Conservation (phyloP, 2,329 filamentous ascomycete genomes). For the Hypomyces perniciosus region DNA sequence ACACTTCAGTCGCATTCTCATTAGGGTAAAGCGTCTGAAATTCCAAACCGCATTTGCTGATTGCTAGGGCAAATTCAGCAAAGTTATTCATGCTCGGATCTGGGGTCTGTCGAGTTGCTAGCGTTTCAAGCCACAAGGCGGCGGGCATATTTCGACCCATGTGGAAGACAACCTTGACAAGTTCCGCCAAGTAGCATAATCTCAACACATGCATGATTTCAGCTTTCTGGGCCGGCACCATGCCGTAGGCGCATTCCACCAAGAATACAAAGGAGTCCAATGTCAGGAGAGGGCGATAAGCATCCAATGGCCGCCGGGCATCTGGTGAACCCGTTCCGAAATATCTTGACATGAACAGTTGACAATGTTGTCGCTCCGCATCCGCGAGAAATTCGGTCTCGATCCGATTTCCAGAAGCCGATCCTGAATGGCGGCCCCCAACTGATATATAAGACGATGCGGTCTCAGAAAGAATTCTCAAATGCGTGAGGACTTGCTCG, state of each 20-base stretch:
- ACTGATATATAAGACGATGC: slow-evolving; percentile 77
- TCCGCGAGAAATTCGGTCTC: slow-evolving; percentile 61
- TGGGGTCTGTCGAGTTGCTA: slow-evolving; percentile 37
- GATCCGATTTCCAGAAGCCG: slow-evolving; percentile 52
- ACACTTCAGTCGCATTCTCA: slow-evolving; percentile 20
- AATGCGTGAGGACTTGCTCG: slow-evolving; percentile 75
- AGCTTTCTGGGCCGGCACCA: slow-evolving; percentile 60
- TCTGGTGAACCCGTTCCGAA: slow-evolving; percentile 37
- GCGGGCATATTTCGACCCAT: slow-evolving; percentile 50
- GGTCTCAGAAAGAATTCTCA: slow-evolving; percentile 84
- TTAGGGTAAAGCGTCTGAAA: slow-evolving; percentile 29
- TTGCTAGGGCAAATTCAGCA: slow-evolving; percentile 46
- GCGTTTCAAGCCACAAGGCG: slow-evolving; percentile 41
- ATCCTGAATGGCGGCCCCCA: slow-evolving; percentile 54
- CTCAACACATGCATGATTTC: slow-evolving; percentile 76
- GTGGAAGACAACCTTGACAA: slow-evolving; percentile 70
- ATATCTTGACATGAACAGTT: slow-evolving; percentile 64
- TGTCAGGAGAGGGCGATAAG: slow-evolving; percentile 54
- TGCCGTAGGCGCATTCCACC: slow-evolving; percentile 67
- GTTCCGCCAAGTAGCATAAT: slow-evolving; percentile 84
- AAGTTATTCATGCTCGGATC: slow-evolving; percentile 48
- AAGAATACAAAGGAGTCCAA: slow-evolving; percentile 76
- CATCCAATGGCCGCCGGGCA: slow-evolving; percentile 36
- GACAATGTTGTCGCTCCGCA: slow-evolving; percentile 65
- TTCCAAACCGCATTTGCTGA: slow-evolving; percentile 41